Evolutionary conservation across 2,329 filamentous ascomycete species (phyloP), one percentile per base, ranked within the genome.

Genomic region (Gremmenia infestans): DNA sequence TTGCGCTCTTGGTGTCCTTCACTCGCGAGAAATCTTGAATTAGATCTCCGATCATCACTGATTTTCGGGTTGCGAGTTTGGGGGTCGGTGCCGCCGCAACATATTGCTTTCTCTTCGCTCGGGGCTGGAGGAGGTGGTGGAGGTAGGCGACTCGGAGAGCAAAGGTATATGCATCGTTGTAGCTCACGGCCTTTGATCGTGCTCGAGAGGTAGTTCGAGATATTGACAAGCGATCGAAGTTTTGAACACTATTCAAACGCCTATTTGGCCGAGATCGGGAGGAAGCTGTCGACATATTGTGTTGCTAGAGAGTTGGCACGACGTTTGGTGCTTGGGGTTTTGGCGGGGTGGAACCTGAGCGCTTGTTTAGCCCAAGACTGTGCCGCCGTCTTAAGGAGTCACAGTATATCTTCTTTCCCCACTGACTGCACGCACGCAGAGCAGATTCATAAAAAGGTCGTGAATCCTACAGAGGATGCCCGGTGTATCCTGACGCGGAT

Each of bases 141-240:
- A 99, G 87, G 73, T 91, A 97, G 64, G 93, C 93, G 64, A 89
- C 86, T 60, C 94, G 88, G 53, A 99, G 83, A 66, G 92, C 91
- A 74, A 91, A 96, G 61, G 86, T 88, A 75, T 95, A 96, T 69
- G 91, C 92, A 73, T 97, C 91, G 66, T 95, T 88, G 71, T 83
- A 78, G 65, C 78, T 80, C 62, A 86, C 77, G 53, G 76, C 72
- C 51, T 75, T 69, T 49, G 74, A 70, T 59, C 77, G 74, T 48
- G 74, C 72, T 60, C 72, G 74, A 48, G 82, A 83, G 36, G 60
- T 54, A 35, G 64, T 68, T 59, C 68, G 66, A 22, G 64, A 54
- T 25, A 57, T 28, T 28, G 55, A 64, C 23, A 64, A 52, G n/a
- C 65, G 64, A 17, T 65, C 63, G 36, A 42, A 58, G 32, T 60